These are phyloP conservation scores for Nematodospora valgi DNA, from an alignment of 805 yeast species.

Conservation along the genomic window DNA sequence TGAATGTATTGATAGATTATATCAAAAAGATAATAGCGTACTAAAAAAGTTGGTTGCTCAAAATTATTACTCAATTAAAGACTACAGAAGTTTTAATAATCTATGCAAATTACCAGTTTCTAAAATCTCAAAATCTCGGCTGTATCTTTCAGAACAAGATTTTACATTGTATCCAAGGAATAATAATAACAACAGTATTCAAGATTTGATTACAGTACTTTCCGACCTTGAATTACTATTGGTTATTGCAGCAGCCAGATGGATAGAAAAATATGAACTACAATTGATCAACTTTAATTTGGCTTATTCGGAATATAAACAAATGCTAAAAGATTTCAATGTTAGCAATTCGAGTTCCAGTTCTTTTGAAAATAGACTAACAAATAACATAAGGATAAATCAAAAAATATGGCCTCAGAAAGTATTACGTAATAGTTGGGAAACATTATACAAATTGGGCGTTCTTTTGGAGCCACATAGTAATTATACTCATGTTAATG, in stretches of 20 bases:
- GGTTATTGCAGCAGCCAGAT: conserved; percentile 72
- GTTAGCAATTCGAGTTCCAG: conserved; percentile 23
- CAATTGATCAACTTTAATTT: conserved; percentile 71
- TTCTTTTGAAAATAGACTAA: conserved; percentile 33
- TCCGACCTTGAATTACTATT: conserved; percentile 72
- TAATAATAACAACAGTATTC: conserved; percentile 17
- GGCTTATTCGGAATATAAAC: conserved; percentile 71
- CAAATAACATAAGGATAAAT: conserved; percentile 30
- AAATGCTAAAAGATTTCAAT: conserved; percentile 46
- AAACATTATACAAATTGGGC: conserved; percentile 53
- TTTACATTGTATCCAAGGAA: conserved; percentile 11
- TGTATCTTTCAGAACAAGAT: conserved; percentile 24
- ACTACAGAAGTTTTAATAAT: conserved; percentile 48
- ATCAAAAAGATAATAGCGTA: conserved; percentile 16
- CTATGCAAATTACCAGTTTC: conserved; percentile 41
- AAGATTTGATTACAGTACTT: conserved; percentile 33
- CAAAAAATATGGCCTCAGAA: conserved; percentile 58
- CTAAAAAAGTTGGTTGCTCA: conserved; percentile 17
- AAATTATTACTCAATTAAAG: conserved; percentile 58
- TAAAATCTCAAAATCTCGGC: conserved; percentile 17
- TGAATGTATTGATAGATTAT: conserved; percentile 27
- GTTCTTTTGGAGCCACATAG: conserved; percentile 41
- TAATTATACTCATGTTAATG: conserved; percentile 27
- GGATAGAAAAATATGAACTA: conserved; percentile 53
- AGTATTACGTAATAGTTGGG: conserved; percentile 73